phyloP scores from a whole-genome alignment of 495 filamentous ascomycete species.

The Podospora pseudopauciseta region DNA sequence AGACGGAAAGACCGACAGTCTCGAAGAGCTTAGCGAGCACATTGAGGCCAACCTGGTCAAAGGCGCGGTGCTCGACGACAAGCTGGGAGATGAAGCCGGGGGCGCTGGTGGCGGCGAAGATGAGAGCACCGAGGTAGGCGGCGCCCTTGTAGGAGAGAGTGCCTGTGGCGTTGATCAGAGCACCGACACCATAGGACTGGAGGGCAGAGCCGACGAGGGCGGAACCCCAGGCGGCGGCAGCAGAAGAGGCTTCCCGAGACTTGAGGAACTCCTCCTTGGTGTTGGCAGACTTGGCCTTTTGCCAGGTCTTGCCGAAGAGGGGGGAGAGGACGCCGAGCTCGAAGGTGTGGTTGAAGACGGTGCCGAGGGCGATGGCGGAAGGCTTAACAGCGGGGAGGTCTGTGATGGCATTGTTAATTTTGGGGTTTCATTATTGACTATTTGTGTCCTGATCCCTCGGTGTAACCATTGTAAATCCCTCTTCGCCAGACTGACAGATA shows the following conservation, averaged over 20 bases:
- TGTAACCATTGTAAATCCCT: not conserved
- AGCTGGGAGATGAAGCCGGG: slow-evolving; percentile 81
- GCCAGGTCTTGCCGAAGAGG: slow-evolving; percentile 92
- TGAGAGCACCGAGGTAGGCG: slow-evolving; percentile 82
- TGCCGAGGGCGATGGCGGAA: slow-evolving; percentile 93
- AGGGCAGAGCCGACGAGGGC: slow-evolving; percentile 83
- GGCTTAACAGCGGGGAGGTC: slow-evolving; percentile 96
- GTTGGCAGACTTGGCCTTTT: slow-evolving; percentile 85
- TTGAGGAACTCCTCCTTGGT: slow-evolving; percentile 94
- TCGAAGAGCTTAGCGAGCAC: slow-evolving; percentile 80
- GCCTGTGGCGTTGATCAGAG: slow-evolving; percentile 91
- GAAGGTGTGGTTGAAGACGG: slow-evolving; percentile 81
- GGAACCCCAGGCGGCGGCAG: slow-evolving; percentile 85
- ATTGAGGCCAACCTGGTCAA: slow-evolving; percentile 85
- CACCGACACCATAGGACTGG: slow-evolving; percentile 92
- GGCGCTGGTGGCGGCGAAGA: slow-evolving; percentile 88
- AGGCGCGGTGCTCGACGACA: slow-evolving; percentile 83
- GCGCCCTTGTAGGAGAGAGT: slow-evolving; percentile 95
- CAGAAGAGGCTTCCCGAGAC: slow-evolving; percentile 84
- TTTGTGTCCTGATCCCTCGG: not conserved
- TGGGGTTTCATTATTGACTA: not conserved
- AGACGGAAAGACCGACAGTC: slow-evolving; percentile 85
- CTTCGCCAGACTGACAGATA: not conserved
- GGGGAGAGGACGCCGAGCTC: slow-evolving; percentile 69
- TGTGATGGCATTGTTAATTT: slow-evolving; percentile 36